These are phyloP conservation scores for Symbiodinium natans DNA, from an alignment of 73 alveolate species.

Conservation along the genomic window DNA sequence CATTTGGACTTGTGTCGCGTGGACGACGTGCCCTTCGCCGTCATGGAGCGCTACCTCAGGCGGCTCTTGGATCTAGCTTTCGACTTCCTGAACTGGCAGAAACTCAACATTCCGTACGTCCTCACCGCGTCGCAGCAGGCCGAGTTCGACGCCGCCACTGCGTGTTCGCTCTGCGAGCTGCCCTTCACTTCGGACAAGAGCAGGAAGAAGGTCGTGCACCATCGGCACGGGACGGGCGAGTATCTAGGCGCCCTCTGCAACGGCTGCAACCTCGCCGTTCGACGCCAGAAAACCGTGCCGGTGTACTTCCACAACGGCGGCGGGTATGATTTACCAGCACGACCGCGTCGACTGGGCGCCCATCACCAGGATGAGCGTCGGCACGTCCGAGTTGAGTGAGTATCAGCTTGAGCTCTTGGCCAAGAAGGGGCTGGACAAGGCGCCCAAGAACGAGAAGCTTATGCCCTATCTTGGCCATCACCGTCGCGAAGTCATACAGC, in stretches of 20 bases:
- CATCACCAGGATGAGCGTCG: neutral
- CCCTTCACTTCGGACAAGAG: too few species aligned
- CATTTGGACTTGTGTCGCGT: neutral
- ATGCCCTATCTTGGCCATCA: neutral
- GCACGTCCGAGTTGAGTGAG: neutral
- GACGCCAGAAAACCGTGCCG: neutral
- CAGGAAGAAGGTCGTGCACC: neutral
- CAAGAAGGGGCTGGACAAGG: neutral
- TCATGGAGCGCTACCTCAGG: neutral
- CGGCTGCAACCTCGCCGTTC: neutral
- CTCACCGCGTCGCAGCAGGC: neutral
- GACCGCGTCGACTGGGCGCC: constrained; percentile 22
- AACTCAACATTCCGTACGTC: neutral
- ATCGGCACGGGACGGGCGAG: neutral
- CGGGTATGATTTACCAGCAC: neutral
- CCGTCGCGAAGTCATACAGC: neutral
- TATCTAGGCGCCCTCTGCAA: neutral
- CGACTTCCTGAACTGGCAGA: neutral
- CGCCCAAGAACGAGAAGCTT: neutral
- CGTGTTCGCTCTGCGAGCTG: neutral
- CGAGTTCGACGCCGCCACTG: neutral
- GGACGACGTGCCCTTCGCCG: neutral
- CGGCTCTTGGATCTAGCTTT: neutral
- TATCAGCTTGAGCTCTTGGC: neutral
- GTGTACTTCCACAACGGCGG: neutral